These are phyloP conservation scores for Metschnikowia colocasiae DNA, from an alignment of 805 yeast genomes.

Conservation along the genomic window DNA sequence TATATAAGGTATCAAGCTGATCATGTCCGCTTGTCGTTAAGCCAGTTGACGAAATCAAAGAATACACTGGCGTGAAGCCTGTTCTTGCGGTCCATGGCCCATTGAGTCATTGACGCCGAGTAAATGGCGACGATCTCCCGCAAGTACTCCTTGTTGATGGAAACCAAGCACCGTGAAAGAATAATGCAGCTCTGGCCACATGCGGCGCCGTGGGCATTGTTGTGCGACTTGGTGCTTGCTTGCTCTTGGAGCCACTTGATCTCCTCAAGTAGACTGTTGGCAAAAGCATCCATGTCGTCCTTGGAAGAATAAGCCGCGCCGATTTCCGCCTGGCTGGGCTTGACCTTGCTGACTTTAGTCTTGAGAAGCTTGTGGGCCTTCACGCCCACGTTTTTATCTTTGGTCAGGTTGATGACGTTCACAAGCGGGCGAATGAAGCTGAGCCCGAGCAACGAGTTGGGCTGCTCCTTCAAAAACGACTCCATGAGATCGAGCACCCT, in stretches of 20 bases:
- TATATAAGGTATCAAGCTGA: background rate
- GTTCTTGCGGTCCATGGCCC: conserved; percentile 51
- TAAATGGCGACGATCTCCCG: conserved; percentile 55
- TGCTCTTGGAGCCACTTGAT: conserved; percentile 43
- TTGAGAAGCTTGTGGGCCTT: conserved; percentile 73
- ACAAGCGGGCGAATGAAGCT: conserved; percentile 54
- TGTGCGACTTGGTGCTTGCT: conserved; percentile 40
- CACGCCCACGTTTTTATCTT: conserved; percentile 65
- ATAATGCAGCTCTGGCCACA: conserved; percentile 66
- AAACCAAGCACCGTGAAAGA: conserved; percentile 51
- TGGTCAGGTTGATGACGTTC: conserved; percentile 58
- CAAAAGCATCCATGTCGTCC: conserved; percentile 18
- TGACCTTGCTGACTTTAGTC: conserved; percentile 52
- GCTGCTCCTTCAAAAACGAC: conserved; percentile 48
- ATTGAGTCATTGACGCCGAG: conserved; percentile 48
- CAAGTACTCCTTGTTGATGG: conserved; percentile 32
- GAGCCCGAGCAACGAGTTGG: conserved; percentile 38
- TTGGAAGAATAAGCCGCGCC: conserved; percentile 14
- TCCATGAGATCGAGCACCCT: conserved; percentile 77
- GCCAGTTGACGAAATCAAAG: conserved; percentile 79
- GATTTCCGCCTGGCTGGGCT: conserved; percentile 24
- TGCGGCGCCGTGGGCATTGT: conserved; percentile 51
- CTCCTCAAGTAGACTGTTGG: conserved; percentile 22
- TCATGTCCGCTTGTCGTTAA: conserved; percentile 25
- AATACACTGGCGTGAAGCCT: conserved; percentile 56